These are phyloP conservation scores for Aspergillus hortae DNA, from an alignment of 2,329 filamentous ascomycete genomes.

Conservation along the genomic window DNA sequence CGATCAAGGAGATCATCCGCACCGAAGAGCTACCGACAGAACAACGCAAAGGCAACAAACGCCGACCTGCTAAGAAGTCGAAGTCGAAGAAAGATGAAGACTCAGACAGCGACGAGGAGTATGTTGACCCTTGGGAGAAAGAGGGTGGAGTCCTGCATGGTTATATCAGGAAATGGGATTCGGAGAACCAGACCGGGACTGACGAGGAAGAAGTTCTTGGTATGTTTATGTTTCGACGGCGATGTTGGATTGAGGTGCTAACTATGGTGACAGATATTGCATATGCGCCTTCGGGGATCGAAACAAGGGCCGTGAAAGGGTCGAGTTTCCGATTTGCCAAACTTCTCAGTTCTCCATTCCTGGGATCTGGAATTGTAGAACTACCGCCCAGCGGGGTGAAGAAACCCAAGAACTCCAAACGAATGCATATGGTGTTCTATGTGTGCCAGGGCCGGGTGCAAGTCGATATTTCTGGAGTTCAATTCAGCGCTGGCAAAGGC, in stretches of 20 bases:
- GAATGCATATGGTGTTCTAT: slow-evolving; percentile 97
- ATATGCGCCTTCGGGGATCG: slow-evolving; percentile 55
- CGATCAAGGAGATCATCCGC: slow-evolving; percentile 73
- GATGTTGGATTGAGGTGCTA: background rate
- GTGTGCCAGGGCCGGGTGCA: slow-evolving; percentile 78
- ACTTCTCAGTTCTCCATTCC: slow-evolving; percentile 77
- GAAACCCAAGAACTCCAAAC: slow-evolving; percentile 83
- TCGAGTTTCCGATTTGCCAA: slow-evolving; percentile 86
- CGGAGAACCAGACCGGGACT: slow-evolving; percentile 32
- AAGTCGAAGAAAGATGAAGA: slow-evolving; percentile 33
- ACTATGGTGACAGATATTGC: slow-evolving; percentile 51
- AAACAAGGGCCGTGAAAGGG: slow-evolving; percentile 56
- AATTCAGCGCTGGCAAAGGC: slow-evolving; percentile 79
- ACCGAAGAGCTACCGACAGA: slow-evolving; percentile 59
- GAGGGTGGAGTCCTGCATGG: slow-evolving; percentile 42
- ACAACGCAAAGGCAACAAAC: slow-evolving; percentile 35
- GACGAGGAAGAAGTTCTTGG: slow-evolving; percentile 41
- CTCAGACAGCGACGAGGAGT: slow-evolving; percentile 37
- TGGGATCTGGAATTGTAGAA: slow-evolving; percentile 87
- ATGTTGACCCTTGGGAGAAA: slow-evolving; percentile 44
- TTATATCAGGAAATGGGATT: slow-evolving; percentile 43
- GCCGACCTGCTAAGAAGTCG: slow-evolving; percentile 31
- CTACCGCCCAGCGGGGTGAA: slow-evolving; percentile 80
- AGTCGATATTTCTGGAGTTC: slow-evolving; percentile 58
- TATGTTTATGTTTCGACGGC: slow-evolving; percentile 24